phyloP scores from a whole-genome alignment of 805 yeast species.

The Wickerhamomyces xylosicus region DNA sequence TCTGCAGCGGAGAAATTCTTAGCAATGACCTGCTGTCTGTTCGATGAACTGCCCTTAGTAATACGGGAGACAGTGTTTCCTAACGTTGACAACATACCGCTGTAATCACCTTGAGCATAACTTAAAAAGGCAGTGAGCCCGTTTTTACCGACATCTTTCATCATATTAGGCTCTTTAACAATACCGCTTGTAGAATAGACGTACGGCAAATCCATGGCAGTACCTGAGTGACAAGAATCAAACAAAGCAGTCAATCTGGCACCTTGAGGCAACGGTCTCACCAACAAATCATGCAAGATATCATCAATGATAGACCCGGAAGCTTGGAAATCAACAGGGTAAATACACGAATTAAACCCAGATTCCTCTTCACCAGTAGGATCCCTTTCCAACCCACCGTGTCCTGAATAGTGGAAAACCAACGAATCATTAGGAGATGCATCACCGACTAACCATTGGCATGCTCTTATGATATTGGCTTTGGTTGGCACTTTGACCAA shows the following conservation, averaged over 20 bases:
- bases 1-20: slow-evolving; percentile 67
- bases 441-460: slow-evolving; percentile 69
- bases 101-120: slow-evolving; percentile 48
- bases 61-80: slow-evolving; percentile 14
- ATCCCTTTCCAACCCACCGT: slow-evolving; percentile 70
- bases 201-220: slow-evolving; percentile 72
- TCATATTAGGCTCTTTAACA: slow-evolving; percentile 67
- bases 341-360: slow-evolving; percentile 63
- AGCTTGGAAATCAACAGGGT: slow-evolving; percentile 61
- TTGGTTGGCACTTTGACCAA: slow-evolving; percentile 49
- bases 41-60: slow-evolving; percentile 11
- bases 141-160: slow-evolving; percentile 66
- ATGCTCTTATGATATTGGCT: slow-evolving; percentile 63
- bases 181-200: slow-evolving; percentile 77
- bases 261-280: slow-evolving; percentile 59
- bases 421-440: slow-evolving; percentile 72
- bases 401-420: slow-evolving; percentile 81
- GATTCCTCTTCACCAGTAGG: slow-evolving; percentile 66
- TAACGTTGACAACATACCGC: slow-evolving; percentile 25
- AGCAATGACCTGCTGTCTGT: slow-evolving; percentile 27
- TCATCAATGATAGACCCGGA: slow-evolving; percentile 69
- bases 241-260: slow-evolving; percentile 70
- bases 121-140: slow-evolving; percentile 48
- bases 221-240: slow-evolving; percentile 83
- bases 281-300: slow-evolving; percentile 61